Evolutionary conservation across 2,329 filamentous ascomycete species (phyloP).

Genomic region (Ascochyta rabiei): DNA sequence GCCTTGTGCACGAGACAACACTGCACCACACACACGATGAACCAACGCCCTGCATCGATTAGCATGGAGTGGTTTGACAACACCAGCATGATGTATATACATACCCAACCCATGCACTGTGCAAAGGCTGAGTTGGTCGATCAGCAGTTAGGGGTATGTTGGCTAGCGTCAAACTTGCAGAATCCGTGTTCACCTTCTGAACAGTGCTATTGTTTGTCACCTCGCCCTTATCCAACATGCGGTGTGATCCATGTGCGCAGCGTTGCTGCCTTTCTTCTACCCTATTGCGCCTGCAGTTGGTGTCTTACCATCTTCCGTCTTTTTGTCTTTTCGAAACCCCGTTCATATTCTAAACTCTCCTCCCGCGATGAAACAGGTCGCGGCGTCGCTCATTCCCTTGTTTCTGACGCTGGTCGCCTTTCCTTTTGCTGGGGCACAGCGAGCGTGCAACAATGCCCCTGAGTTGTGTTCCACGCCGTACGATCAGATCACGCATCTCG

Average conservation of each 20-base stretch:
- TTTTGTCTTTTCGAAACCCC: not conserved
- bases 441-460: constrained; percentile 78
- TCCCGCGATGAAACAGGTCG: constrained; percentile 6
- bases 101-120: not conserved
- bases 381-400: constrained; percentile 4
- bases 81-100: not conserved
- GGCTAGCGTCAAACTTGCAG: constrained; percentile 5
- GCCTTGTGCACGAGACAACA: not conserved
- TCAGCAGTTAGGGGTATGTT: constrained; percentile 11
- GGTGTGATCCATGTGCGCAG: constrained; percentile 1
- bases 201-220: constrained; percentile 16
- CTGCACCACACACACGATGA: not conserved
- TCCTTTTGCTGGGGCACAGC: constrained; percentile 6
- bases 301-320: not conserved
- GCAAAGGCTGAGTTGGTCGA: not conserved
- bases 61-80: not conserved
- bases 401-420: constrained; percentile 18
- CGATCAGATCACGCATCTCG: constrained; percentile 75
- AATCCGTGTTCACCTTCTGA: constrained; percentile 11
- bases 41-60: not conserved
- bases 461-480: constrained; percentile 71
- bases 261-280: constrained; percentile 2
- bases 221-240: constrained; percentile 3
- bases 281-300: not conserved
- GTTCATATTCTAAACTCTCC: not conserved